Evolutionary conservation across 1,284 basidiomycete genomes (phyloP).

Genomic region (Ceratobasidium sp.): DNA sequence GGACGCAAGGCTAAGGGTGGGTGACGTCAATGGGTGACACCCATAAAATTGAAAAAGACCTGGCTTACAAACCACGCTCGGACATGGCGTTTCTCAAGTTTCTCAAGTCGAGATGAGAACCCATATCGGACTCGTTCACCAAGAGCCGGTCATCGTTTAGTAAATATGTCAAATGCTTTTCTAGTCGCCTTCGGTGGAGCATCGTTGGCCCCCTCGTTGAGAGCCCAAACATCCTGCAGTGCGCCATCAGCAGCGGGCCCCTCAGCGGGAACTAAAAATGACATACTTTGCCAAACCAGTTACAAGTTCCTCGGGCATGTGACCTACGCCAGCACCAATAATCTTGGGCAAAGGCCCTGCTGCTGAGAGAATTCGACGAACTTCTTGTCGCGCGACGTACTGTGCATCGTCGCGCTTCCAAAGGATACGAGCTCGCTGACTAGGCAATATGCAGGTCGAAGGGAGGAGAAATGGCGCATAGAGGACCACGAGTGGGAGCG

Average conservation of each 20-base stretch:
- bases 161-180: slow-evolving; percentile 65
- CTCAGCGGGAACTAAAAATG: neutral
- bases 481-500: slow-evolving; percentile 84
- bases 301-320: slow-evolving; percentile 52
- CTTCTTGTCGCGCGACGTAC: slow-evolving; percentile 49
- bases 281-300: slow-evolving; percentile 49
- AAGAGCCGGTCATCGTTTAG: slow-evolving; percentile 70
- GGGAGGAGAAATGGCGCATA: slow-evolving; percentile 88
- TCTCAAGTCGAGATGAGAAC: slow-evolving; percentile 60
- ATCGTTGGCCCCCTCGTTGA: slow-evolving; percentile 67
- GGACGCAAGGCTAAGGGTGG: slow-evolving; percentile 24
- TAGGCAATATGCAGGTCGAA: slow-evolving; percentile 87
- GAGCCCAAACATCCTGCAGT: slow-evolving; percentile 59
- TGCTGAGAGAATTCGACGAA: slow-evolving; percentile 28
- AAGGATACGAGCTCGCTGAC: slow-evolving; percentile 78
- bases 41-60: neutral
- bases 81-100: slow-evolving; percentile 71
- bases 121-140: slow-evolving; percentile 60
- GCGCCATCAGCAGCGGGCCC: neutral
- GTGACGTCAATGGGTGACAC: neutral
- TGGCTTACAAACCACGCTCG: slow-evolving; percentile 77
- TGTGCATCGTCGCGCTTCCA: slow-evolving; percentile 68
- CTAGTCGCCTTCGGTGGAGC: slow-evolving; percentile 66
- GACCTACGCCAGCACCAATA: slow-evolving; percentile 33
- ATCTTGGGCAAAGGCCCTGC: slow-evolving; percentile 51